Evolutionary conservation across 768 basidiomycete species (phyloP), one percentile per base, ranked within the genome.

Genomic region (Fomitopsis pulvina): DNA sequence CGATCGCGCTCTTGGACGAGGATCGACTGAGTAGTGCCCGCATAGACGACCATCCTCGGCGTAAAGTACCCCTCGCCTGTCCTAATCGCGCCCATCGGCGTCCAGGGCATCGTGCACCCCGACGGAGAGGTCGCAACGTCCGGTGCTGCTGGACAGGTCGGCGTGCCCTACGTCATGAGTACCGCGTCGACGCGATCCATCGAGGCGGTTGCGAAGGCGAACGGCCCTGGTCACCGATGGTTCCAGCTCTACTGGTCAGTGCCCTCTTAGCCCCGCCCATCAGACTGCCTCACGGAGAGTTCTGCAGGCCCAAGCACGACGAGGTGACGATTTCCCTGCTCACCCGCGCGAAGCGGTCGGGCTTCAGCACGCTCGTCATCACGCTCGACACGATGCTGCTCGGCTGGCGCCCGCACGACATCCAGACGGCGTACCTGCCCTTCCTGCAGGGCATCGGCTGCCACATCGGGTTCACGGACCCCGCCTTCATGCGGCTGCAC

Each of bases 181-280:
- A 84, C 87, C 0, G 87, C 89, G 3, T 75, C 85, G 1, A 71
- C 76, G 25, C 78, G 84, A 22, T 77, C 81, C 9, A 84, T 92
- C 51, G 89, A 92, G 61, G 79, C 80, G 39, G 82, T 92, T n/a
- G 91, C 81, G 2, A 60, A 72, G 37, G 90, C 79, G 24, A 89
- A 83, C 55, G 85, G 81, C 5, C 34, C 34, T 14, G 79, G 83
- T 0, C 72, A 77, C 27, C 72, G 88, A 28, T 91, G 87, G 87
- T 91, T 78, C 63, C 89, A 92, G 61, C 74, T 91, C 1, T 91
- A 92, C 63, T 87, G 87, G 85, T 83, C 45, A 51, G 68, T 57
- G 8, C 45, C 20, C 47, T 18, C 24, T 21, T n/a, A n/a, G n/a
- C n/a, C n/a, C n/a, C n/a, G 14, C 47, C 34, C 6, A 16, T 5